A percentile compares a stretch with the other conserved stretches of the same genome.
Evolutionary conservation across 345 rosid species (phyloP).

Genomic region (Brassica nigra): DNA sequence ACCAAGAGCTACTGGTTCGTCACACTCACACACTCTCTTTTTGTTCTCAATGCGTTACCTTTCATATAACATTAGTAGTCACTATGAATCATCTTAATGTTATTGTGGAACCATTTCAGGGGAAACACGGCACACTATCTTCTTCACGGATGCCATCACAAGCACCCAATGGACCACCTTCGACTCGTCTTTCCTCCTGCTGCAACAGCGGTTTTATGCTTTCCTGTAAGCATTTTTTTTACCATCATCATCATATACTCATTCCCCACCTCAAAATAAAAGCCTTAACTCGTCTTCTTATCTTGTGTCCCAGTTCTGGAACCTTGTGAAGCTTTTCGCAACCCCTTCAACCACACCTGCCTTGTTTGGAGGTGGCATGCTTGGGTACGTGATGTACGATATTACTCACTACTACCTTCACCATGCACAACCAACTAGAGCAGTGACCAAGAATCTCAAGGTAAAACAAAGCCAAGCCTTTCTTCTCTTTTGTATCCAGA

Average conservation of each 20-base stretch:
- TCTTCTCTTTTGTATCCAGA: not conserved
- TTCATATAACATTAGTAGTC: slow-evolving; percentile 8
- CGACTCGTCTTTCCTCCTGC: slow-evolving; percentile 93
- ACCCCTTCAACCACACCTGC: slow-evolving; percentile 80
- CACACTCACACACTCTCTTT: slow-evolving; percentile 1
- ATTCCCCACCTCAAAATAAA: not conserved
- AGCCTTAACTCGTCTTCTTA: not conserved
- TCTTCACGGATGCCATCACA: slow-evolving; percentile 94
- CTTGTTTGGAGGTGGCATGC: slow-evolving; percentile 81
- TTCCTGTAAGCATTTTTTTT: slow-evolving; percentile 55
- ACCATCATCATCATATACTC: not conserved
- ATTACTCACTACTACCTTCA: slow-evolving; percentile 91
- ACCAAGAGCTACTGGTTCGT: slow-evolving; percentile 66
- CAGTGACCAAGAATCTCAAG: slow-evolving; percentile 69
- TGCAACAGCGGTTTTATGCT: slow-evolving; percentile 65
- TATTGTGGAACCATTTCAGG: slow-evolving; percentile 48
- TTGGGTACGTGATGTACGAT: slow-evolving; percentile 89
- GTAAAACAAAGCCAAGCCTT: slow-evolving; percentile 41
- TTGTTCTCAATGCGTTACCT: not conserved
- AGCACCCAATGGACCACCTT: slow-evolving; percentile 94
- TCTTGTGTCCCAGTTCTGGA: slow-evolving; percentile 68
- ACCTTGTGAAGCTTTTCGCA: slow-evolving; percentile 56
- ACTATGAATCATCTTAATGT: slow-evolving; percentile 8
- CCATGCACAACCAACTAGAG: slow-evolving; percentile 80
- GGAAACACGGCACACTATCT: slow-evolving; percentile 86